A percentile compares a stretch with the other conserved stretches of the same genome.
Conservation (phyloP, 805 yeast genomes). For the Cyberlindnera samutprakarnensis region DNA sequence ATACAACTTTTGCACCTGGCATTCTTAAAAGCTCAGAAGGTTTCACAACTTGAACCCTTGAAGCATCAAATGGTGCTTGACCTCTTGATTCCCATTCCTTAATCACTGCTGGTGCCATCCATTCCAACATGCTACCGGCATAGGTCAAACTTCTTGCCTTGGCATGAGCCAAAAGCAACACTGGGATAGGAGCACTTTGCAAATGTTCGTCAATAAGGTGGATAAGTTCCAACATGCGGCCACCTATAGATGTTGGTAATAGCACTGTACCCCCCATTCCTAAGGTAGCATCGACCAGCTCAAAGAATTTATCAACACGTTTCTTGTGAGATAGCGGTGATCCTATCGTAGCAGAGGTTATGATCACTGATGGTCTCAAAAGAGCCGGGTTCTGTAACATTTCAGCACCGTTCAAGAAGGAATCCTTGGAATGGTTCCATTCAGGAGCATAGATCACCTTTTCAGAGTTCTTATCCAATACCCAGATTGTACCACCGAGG, state of each 20-base stretch:
- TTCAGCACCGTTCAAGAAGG: constrained; percentile 68
- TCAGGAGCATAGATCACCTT: constrained; percentile 81
- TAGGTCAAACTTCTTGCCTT: constrained; percentile 73
- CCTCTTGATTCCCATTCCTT: constrained; percentile 76
- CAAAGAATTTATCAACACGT: constrained; percentile 56
- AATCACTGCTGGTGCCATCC: constrained; percentile 88
- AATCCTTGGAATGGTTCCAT: constrained; percentile 92
- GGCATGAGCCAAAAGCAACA: constrained; percentile 67
- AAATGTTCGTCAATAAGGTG: constrained; percentile 66
- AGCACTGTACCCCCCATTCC: constrained; percentile 75
- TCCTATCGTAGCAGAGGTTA: constrained; percentile 67
- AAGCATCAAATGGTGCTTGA: constrained; percentile 71
- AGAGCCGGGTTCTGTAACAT: constrained; percentile 56
- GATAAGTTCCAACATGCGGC: constrained; percentile 74
- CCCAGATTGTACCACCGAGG: constrained; percentile 91
- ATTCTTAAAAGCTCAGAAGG: constrained; percentile 47
- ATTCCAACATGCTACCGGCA: constrained; percentile 87
- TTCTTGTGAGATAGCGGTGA: constrained; percentile 53
- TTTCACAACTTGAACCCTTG: constrained; percentile 48
- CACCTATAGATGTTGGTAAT: constrained; percentile 74
- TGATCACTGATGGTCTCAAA: constrained; percentile 72
- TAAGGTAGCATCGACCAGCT: constrained; percentile 56
- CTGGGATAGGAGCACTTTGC: constrained; percentile 45
- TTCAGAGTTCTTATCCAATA: constrained; percentile 64
- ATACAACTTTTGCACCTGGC: constrained; percentile 70